A percentile compares a stretch with the other conserved stretches of the same genome.
These are phyloP conservation scores for Chaetomiaceae sp. DNA, from an alignment of 2,329 filamentous ascomycete species.

Conservation along the genomic window DNA sequence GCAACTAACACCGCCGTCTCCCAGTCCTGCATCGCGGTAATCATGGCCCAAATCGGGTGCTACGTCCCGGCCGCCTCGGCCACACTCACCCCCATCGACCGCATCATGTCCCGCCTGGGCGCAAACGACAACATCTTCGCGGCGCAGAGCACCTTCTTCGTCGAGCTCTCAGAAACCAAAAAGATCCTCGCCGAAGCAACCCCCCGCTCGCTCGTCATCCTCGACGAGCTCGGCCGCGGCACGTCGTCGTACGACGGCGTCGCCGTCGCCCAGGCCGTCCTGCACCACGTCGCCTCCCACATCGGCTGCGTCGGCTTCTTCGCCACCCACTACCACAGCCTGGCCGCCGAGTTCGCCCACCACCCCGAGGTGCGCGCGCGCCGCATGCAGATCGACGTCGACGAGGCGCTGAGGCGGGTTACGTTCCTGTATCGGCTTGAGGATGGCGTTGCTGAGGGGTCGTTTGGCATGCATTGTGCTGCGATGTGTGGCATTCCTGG, in stretches of 20 bases:
- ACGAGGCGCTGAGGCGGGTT: conserved; percentile 77
- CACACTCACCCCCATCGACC: conserved; percentile 81
- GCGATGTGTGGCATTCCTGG: conserved; percentile 92
- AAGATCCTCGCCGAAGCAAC: conserved; percentile 96
- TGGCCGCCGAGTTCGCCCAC: conserved; percentile 82
- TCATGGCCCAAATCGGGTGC: conserved; percentile 95
- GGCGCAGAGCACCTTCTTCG: conserved; percentile 95
- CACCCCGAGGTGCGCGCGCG: conserved; percentile 84
- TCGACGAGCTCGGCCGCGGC: conserved; percentile 92
- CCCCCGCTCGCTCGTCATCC: conserved; percentile 87
- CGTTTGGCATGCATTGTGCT: conserved; percentile 98
- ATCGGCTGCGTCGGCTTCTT: conserved; percentile 95
- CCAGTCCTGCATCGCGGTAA: conserved; percentile 88
- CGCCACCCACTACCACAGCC: conserved; percentile 92
- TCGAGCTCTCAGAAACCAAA: conserved; percentile 94
- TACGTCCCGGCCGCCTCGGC: conserved; percentile 82
- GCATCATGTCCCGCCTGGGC: conserved; percentile 96
- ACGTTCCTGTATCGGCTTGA: conserved; percentile 96
- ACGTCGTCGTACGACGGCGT: conserved; percentile 96
- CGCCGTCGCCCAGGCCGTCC: conserved; percentile 89
- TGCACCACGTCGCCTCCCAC: conserved; percentile 93
- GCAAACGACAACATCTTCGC: conserved; percentile 99
- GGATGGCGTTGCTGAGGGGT: conserved; percentile 88
- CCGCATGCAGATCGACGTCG: conserved; percentile 92
- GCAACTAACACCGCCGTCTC: conserved; percentile 21